A percentile compares a stretch with the other conserved stretches of the same genome.
Evolutionary conservation across 805 yeast genomes (phyloP).

Genomic region (Saccharomyces jurei): DNA sequence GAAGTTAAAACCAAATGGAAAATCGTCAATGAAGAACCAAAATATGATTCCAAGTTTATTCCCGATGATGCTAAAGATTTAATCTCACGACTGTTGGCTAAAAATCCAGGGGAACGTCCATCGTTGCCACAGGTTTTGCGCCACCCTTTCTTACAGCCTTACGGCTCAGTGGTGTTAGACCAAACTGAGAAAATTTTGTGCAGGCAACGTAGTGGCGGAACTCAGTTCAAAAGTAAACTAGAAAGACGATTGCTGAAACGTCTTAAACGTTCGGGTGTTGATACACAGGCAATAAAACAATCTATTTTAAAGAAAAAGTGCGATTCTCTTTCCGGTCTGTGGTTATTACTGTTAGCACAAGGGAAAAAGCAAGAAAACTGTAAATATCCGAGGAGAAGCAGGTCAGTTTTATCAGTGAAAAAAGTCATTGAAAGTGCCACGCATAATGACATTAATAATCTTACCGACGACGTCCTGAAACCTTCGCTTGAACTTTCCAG

Average conservation of each 20-base stretch:
- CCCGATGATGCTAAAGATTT: slow-evolving; percentile 45
- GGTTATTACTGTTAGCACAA: slow-evolving; percentile 56
- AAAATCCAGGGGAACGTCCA: slow-evolving; percentile 62
- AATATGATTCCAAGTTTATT: slow-evolving; percentile 36
- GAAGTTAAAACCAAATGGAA: slow-evolving; percentile 50
- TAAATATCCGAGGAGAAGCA: slow-evolving; percentile 30
- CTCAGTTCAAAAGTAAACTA: slow-evolving; percentile 49
- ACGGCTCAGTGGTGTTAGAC: slow-evolving; percentile 37
- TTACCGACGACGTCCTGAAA: background rate
- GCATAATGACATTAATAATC: background rate
- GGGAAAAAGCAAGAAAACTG: slow-evolving; percentile 29
- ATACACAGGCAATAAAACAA: slow-evolving; percentile 48
- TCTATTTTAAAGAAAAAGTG: slow-evolving; percentile 52
- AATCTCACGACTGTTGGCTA: slow-evolving; percentile 47
- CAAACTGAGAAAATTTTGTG: slow-evolving; percentile 32
- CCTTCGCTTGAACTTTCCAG: background rate
- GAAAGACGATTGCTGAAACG: slow-evolving; percentile 57
- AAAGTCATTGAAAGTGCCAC: slow-evolving; percentile 23
- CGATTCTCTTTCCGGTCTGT: slow-evolving; percentile 67
- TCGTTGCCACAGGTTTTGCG: slow-evolving; percentile 42
- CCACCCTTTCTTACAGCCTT: slow-evolving; percentile 43
- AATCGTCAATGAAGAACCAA: slow-evolving; percentile 61
- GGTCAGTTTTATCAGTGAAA: slow-evolving; percentile 29
- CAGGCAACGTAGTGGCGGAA: slow-evolving; percentile 29
- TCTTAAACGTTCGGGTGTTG: slow-evolving; percentile 54